phyloP scores from a whole-genome alignment of 495 filamentous ascomycete species.

The Xanthoparmelia taractica region DNA sequence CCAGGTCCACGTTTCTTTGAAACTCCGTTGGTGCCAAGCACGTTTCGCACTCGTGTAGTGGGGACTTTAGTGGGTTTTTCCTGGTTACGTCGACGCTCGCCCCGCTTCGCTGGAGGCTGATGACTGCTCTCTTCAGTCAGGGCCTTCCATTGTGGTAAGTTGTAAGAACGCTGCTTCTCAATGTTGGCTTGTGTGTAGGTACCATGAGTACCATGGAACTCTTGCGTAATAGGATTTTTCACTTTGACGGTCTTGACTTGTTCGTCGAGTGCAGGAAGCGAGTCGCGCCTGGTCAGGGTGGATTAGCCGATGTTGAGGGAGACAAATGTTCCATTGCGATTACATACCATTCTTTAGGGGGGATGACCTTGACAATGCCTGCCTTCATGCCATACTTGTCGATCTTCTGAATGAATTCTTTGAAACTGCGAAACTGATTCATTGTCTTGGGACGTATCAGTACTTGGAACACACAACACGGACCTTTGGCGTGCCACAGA shows the following conservation, averaged over 20 bases:
- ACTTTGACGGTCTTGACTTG: constrained; percentile 84
- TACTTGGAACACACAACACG: not conserved
- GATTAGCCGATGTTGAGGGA: not conserved
- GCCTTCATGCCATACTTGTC: constrained; percentile 95
- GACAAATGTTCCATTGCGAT: not conserved
- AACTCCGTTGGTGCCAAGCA: constrained; percentile 27
- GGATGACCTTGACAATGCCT: constrained; percentile 91
- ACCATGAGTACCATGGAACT: constrained; percentile 89
- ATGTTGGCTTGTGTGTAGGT: constrained; percentile 95
- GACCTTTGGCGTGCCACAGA: not conserved
- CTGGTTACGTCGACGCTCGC: constrained; percentile 74
- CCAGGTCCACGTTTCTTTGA: constrained; percentile 42
- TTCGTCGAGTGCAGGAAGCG: constrained; percentile 70
- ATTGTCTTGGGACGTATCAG: constrained; percentile 50
- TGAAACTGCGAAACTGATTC: constrained; percentile 89
- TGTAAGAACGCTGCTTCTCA: constrained; percentile 90
- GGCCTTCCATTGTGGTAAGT: constrained; percentile 88
- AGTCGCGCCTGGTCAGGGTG: constrained; percentile 48
- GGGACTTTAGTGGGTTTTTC: constrained; percentile 47
- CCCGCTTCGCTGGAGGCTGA: constrained; percentile 88
- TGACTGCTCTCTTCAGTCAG: constrained; percentile 89
- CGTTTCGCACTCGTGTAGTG: constrained; percentile 29
- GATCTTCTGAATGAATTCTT: constrained; percentile 76
- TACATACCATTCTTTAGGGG: constrained; percentile 84
- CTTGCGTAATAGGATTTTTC: constrained; percentile 94